Evolutionary conservation across 345 rosid species (phyloP), one percentile per base, ranked within the genome.

Genomic region (Murraya paniculata): DNA sequence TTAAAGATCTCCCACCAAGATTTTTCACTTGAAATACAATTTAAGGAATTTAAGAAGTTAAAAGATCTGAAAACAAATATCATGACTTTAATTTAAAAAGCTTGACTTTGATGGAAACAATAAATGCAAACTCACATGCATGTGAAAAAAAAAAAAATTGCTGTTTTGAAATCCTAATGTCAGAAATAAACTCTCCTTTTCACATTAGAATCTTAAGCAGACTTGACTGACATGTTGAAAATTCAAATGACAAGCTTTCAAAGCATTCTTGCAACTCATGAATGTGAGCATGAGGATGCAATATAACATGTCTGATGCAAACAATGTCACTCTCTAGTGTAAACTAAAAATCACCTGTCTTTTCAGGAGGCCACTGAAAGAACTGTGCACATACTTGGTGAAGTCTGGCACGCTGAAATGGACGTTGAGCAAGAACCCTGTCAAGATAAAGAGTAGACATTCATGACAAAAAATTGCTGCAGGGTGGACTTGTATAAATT

Each of bases 281-380:
- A 19, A 55, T 72, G n/a, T 14, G 65, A 36, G 10, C 48, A 72
- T 31, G 39, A 57, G 25, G 28, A 72, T n/a, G 18, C 39, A n/a
- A 56, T n/a, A 58, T n/a, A 72, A 24, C 22, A 33, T 7, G 7
- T n/a, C 21, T n/a, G 48, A 58, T 16, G 33, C 62, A 76, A 21
- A 45, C 25, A 70, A 10, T 22, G 11, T 22, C 27, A 16, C 66
- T 62, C 25, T 22, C 30, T 14, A 13, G 2, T 4, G 73, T 62
- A 73, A 41, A 22, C 59, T 58, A 74, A 56, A 24, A 64, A 28
- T 30, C 27, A 64, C 99, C 97, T 90, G 98, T 91, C 84, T 86
- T 90, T 85, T 91, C 95, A 57, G 97, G 88, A 60, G 94, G 86
- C 99, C 99, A 96, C 67, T 82, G 93, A 83, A 96, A 89, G 83